Percentiles rank a stretch among this genome's conserved stretches.
These are phyloP conservation scores for Fusarium sarcochroum DNA, from an alignment of 2,329 filamentous ascomycete genomes.

Conservation along the genomic window DNA sequence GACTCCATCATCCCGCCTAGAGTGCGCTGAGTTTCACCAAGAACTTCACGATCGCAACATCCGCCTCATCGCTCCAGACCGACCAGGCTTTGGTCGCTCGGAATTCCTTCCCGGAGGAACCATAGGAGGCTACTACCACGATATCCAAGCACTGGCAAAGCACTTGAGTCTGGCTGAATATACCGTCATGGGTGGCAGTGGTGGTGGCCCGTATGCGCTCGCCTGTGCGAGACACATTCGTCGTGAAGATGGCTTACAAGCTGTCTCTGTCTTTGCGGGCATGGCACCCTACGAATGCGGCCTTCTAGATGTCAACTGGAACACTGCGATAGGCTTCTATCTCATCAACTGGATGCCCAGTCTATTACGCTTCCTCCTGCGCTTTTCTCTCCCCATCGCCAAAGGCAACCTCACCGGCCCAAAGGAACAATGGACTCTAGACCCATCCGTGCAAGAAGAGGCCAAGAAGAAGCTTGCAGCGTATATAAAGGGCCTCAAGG, in stretches of 20 bases:
- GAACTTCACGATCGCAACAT: conserved; percentile 2
- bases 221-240: conserved; percentile 19
- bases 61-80: conserved; percentile 23
- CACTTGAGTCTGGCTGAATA: conserved; percentile 15
- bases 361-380: conserved; percentile 9
- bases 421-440: not conserved
- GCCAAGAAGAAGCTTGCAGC: conserved; percentile 7
- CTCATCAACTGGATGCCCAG: conserved; percentile 18
- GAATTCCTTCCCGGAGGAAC: conserved; percentile 10
- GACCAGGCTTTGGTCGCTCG: conserved; percentile 21
- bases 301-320: conserved; percentile 19
- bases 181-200: conserved; percentile 20
- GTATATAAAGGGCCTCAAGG: conserved; percentile 2
- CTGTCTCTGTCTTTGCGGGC: conserved; percentile 13
- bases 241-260: conserved; percentile 17
- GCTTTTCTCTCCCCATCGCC: conserved; percentile 1
- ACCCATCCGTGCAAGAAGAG: not conserved
- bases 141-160: conserved; percentile 14
- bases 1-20: conserved; percentile 19
- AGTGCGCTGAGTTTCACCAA: conserved; percentile 20
- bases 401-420: conserved; percentile 7
- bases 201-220: conserved; percentile 26
- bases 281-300: conserved; percentile 15
- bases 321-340: conserved; percentile 5
- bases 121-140: conserved; percentile 18